Conservation (phyloP, 78 protist genomes). For the Corallochytrium limacisporum region DNA sequence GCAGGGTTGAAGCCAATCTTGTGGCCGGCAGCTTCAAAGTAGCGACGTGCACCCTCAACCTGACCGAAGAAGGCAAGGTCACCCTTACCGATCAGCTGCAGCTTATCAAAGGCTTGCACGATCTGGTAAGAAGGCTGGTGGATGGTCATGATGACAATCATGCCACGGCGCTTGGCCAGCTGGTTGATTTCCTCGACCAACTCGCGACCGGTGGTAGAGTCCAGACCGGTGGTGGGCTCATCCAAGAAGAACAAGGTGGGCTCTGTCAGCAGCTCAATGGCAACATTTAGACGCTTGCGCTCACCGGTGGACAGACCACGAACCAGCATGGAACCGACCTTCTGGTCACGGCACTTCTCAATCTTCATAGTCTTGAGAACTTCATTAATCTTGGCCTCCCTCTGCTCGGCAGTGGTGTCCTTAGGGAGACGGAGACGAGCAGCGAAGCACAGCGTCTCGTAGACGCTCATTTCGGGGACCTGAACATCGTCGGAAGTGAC, state of each 20-base stretch:
- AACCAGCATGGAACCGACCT: neutral
- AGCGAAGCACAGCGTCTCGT: slow-evolving; percentile 28
- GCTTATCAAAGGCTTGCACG: slow-evolving; percentile 31
- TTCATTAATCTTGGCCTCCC: neutral
- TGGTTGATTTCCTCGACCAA: slow-evolving; percentile 10
- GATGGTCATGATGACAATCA: slow-evolving; percentile 38
- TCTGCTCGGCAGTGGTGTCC: neutral
- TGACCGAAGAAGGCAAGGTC: slow-evolving; percentile 29
- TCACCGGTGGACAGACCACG: slow-evolving; percentile 64
- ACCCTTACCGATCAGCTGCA: slow-evolving; percentile 57
- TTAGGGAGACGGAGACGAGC: slow-evolving; percentile 35
- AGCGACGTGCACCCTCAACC: neutral
- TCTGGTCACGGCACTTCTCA: neutral
- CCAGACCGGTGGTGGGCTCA: slow-evolving; percentile 68
- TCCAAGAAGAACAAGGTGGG: slow-evolving; percentile 44
- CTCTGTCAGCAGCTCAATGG: slow-evolving; percentile 28
- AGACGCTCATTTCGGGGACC: slow-evolving; percentile 29
- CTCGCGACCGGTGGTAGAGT: slow-evolving; percentile 9
- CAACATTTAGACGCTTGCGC: slow-evolving; percentile 31
- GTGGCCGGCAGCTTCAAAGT: slow-evolving; percentile 11
- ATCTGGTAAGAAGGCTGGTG: slow-evolving; percentile 70
- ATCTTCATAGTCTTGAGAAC: slow-evolving; percentile 2
- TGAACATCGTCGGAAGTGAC: slow-evolving; percentile 36
- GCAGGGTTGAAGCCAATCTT: slow-evolving; percentile 35
- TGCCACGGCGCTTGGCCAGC: slow-evolving; percentile 5